phyloP scores from a whole-genome alignment of 495 filamentous ascomycete genomes.

The Aspergillus funiculosus region DNA sequence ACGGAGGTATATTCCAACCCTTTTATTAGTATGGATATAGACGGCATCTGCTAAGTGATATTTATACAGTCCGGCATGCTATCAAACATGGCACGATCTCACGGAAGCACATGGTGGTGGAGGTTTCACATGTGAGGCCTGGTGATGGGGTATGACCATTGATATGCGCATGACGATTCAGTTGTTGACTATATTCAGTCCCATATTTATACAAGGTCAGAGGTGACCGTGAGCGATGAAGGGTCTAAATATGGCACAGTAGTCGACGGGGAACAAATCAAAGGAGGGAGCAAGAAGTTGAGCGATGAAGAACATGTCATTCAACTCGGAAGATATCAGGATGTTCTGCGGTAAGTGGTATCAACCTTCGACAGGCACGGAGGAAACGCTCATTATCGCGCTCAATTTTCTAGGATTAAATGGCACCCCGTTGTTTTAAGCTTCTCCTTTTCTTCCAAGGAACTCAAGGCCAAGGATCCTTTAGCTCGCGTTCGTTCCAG shows the following conservation, averaged over 20 bases:
- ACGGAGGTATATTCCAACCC: conserved; percentile 31
- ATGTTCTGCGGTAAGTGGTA: conserved; percentile 45
- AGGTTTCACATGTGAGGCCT: conserved; percentile 57
- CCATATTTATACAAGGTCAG: conserved; percentile 54
- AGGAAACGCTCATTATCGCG: not conserved
- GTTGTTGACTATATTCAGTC: conserved; percentile 30
- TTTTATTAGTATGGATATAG: conserved; percentile 13
- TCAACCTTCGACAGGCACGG: not conserved
- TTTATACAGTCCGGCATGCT: conserved; percentile 48
- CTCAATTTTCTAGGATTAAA: conserved; percentile 49
- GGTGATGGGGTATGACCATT: conserved; percentile 58
- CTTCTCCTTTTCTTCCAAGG: conserved; percentile 73
- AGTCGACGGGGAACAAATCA: conserved; percentile 65
- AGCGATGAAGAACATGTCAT: conserved; percentile 56
- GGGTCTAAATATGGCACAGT: conserved; percentile 73
- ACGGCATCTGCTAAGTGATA: conserved; percentile 13
- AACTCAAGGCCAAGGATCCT: conserved; percentile 63
- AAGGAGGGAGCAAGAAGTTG: conserved; percentile 48
- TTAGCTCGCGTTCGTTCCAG: conserved; percentile 52
- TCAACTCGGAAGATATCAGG: conserved; percentile 57
- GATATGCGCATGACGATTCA: not conserved
- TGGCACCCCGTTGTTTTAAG: conserved; percentile 80
- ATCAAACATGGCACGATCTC: conserved; percentile 72
- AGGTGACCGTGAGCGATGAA: conserved; percentile 60
- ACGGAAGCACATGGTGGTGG: conserved; percentile 79